Evolutionary conservation across 108 stramenopile genomes (phyloP).

Genomic region (Stephanodiscus triporus): DNA sequence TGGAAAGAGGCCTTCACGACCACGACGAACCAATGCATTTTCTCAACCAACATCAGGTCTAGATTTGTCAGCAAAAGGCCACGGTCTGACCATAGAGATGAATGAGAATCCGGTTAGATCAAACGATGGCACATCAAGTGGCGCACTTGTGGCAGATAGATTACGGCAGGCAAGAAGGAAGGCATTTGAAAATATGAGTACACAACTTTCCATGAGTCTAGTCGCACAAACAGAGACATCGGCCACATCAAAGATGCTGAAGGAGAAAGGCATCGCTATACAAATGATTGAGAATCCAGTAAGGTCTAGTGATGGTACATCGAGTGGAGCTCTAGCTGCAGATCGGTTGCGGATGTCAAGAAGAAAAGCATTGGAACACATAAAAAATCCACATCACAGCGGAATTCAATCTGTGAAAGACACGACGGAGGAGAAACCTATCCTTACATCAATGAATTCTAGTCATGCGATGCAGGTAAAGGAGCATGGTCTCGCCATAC

Average conservation of each 20-base stretch:
- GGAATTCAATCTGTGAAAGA: background rate
- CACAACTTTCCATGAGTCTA: background rate
- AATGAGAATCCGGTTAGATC: slow-evolving; percentile 37
- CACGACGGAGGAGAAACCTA: background rate
- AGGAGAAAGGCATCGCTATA: too few species aligned
- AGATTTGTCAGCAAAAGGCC: background rate
- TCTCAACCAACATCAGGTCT: background rate
- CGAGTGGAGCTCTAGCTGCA: slow-evolving; percentile 32
- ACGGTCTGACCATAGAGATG: background rate
- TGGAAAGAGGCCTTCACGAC: background rate
- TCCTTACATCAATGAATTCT: too few species aligned
- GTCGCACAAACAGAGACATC: too few species aligned
- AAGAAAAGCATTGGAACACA: slow-evolving; percentile 6
- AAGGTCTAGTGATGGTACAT: slow-evolving; percentile 41
- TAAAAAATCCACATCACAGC: background rate
- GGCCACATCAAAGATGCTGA: too few species aligned
- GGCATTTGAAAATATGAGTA: slow-evolving; percentile 14
- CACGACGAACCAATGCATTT: background rate
- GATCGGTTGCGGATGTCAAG: slow-evolving; percentile 12
- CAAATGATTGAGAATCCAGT: slow-evolving; percentile 33
- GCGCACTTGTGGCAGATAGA: slow-evolving; percentile 34
- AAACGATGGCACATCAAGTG: slow-evolving; percentile 46
- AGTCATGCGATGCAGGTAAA: background rate
- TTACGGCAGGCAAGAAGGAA: slow-evolving; percentile 34
- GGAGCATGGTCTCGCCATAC: slow-evolving; percentile 12